phyloP scores from a whole-genome alignment of 2,329 filamentous ascomycete species.

The Aureobasidium sp. region DNA sequence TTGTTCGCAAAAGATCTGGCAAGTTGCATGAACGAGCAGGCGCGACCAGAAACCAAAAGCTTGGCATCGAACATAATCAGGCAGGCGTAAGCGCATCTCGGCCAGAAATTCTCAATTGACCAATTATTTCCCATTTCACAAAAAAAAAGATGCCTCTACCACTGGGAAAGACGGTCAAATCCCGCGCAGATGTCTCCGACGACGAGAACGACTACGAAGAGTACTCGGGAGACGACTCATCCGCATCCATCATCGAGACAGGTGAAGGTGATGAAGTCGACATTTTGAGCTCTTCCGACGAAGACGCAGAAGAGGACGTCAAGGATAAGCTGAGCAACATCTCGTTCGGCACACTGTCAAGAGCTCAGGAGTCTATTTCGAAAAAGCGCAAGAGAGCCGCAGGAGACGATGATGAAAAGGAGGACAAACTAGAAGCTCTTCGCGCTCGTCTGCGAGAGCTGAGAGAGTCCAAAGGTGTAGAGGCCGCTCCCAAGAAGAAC shows the following conservation, averaged over 20 bases:
- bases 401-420: constrained; percentile 32
- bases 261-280: constrained; percentile 27
- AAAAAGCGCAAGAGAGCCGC: constrained; percentile 39
- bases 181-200: constrained; percentile 13
- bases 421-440: constrained; percentile 41
- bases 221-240: constrained; percentile 32
- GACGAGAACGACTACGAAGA: constrained; percentile 20
- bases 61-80: background rate
- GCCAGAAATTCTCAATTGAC: constrained; percentile 1
- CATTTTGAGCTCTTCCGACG: constrained; percentile 15
- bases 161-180: constrained; percentile 20
- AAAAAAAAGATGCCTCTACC: constrained; percentile 18
- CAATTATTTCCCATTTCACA: background rate
- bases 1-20: background rate
- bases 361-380: constrained; percentile 66
- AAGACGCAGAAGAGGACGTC: constrained; percentile 32
- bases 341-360: constrained; percentile 84
- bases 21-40: background rate
- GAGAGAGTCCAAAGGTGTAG: constrained; percentile 32
- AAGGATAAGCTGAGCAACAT: constrained; percentile 51
- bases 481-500: constrained; percentile 21
- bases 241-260: constrained; percentile 35
- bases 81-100: background rate
- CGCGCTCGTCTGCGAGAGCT: constrained; percentile 39
- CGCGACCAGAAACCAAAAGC: background rate